Base-by-base conservation (phyloP, 495 filamentous ascomycete species). In the Saxophila tyrrhenica region DNA sequence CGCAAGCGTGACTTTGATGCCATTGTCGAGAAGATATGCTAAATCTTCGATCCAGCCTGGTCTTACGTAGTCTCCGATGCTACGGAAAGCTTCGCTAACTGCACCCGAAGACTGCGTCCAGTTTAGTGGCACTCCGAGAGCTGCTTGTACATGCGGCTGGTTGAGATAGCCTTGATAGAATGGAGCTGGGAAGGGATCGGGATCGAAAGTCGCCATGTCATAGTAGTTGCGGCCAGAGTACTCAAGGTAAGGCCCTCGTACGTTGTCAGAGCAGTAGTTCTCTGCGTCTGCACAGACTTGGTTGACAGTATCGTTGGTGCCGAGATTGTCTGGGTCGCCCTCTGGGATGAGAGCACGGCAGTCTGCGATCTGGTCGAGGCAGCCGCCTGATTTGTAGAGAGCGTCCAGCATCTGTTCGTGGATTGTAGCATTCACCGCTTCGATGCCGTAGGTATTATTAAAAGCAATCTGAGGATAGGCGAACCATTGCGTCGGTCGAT, bases 121-220 rank as follows among this genome's bases (percentile, higher is more conserved):
- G 51, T 68, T 68, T 10, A 67, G 39, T 0, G 64, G 64, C 0
- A 62, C 64, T 21, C 65, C 65, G 16, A 67, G 44, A n/a, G 55
- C 55, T 13, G 25, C 35, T 48, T 67, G 64, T 1, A 67, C 63
- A 32, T 58, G 56, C 13, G 54, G 60, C 25, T 61, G 62, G 42
- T 63, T 63, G 1, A 67, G 51, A 43, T 21, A 67, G 17, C 61
- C 65, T 10, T 78, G 51, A 15, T 39, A 85, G 51, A 73, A 81
- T 35, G 70, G 70, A 0, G 77, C 70, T 11, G 85, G 86, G 65
- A 85, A 86, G 0, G 83, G 75, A 55, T 86, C 80, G 0, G 69
- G 73, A 2, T 65, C 50, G 23, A 65, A 58, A 41, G 74, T 68
- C 0, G 61, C 56, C 16, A 63, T 54, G 48, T 64, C 61, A 39